Evolutionary conservation across 2,329 filamentous ascomycete species (phyloP), one percentile per base, ranked within the genome.

Genomic region (Colletotrichum tropicale): DNA sequence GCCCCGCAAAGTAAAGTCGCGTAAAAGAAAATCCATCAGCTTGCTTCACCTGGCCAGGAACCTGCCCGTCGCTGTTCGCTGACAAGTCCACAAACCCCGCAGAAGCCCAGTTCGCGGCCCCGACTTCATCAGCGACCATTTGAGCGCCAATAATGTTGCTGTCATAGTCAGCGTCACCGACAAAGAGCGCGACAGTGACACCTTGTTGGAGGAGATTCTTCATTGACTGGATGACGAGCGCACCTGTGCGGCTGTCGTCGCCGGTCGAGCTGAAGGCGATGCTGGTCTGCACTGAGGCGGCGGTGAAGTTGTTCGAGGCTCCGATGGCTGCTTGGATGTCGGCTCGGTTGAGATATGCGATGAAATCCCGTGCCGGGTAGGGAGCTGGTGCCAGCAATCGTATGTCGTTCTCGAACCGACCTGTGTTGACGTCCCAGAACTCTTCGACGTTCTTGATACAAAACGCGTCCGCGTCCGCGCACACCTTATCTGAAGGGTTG

Each of bases 111-210:
- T 71, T 71, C 1, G 67, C 52, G 2, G 72, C 60, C 16, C 60
- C 60, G 8, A 75, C 34, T 34, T 66, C 43, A 16, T 34, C 52
- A 2, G 72, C 68, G 0, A 75, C 72, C 18, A 66, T 38, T 12
- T 71, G 26, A 0, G 68, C 72, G 28, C 72, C 72, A 3, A 71
- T 71, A 1, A 75, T 43, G 62, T 75, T 75, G 36, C 72, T 71
- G 18, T 75, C 72, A 13, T 75, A 75, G 36, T 75, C 72, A 6
- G 72, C 72, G 18, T 75, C 72, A 8, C 72, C 72, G 0, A 28
- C 43, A 24, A 75, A 75, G 1, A 75, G 32, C n/a, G 72, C 68
- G 6, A 75, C 72, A 9, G 72, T 71, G 16, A 75, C 12, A 4
- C 68, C 68, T 5, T 71, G 48, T 3, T 52, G 72, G 26, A 75